These are phyloP conservation scores for Lactarius sp. DNA, from an alignment of 768 basidiomycete genomes.

Conservation along the genomic window DNA sequence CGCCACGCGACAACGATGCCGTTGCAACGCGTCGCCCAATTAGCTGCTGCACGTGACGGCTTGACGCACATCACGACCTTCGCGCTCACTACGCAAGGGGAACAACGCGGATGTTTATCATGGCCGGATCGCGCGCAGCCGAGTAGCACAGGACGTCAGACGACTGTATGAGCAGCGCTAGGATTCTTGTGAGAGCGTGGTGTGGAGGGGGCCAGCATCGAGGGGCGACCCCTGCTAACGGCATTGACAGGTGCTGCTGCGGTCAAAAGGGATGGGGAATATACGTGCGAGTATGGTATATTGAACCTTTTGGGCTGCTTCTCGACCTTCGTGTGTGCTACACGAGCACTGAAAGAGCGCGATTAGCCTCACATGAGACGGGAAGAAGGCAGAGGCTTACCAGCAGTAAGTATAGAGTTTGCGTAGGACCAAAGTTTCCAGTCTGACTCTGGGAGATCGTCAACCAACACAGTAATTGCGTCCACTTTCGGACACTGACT, in stretches of 20 bases:
- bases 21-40: slow-evolving; percentile 50
- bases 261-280: slow-evolving; percentile 42
- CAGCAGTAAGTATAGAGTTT: slow-evolving; percentile 87
- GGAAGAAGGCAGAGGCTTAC: slow-evolving; percentile 38
- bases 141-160: slow-evolving; percentile 75
- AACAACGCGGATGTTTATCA: slow-evolving; percentile 87
- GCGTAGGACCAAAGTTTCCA: slow-evolving; percentile 67
- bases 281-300: slow-evolving; percentile 74
- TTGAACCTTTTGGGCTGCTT: slow-evolving; percentile 76
- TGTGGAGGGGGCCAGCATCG: slow-evolving; percentile 56
- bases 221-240: slow-evolving; percentile 28
- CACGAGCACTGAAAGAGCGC: slow-evolving; percentile 59
- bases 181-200: slow-evolving; percentile 70
- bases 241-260: slow-evolving; percentile 27
- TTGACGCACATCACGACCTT: slow-evolving; percentile 84
- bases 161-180: slow-evolving; percentile 78
- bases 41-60: slow-evolving; percentile 83
- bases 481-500: slow-evolving; percentile 7
- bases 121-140: slow-evolving; percentile 85
- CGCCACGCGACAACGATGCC: slow-evolving; percentile 50
- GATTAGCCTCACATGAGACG: background rate
- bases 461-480: background rate
- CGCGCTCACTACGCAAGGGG: slow-evolving; percentile 86
- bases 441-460: slow-evolving; percentile 43
- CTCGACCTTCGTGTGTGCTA: slow-evolving; percentile 87